Evolutionary conservation across 257 asterid species (phyloP).

Genomic region (Cordia subcordata): DNA sequence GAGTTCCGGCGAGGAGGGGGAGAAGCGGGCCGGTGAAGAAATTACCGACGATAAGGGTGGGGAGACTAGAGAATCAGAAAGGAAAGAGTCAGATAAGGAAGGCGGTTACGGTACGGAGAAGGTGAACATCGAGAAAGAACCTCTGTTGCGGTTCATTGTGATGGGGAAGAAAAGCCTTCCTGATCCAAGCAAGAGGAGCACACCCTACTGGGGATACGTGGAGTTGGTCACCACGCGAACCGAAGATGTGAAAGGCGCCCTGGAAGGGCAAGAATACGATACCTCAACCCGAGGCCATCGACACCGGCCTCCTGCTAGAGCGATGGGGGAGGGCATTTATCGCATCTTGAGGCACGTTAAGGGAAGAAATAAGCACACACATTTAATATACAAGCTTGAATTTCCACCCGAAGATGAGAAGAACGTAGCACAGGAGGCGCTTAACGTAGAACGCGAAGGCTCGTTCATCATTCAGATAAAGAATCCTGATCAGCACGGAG

Average conservation of each 20-base stretch:
- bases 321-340: slow-evolving; percentile 57
- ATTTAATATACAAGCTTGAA: slow-evolving; percentile 65
- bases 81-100: slow-evolving; percentile 25
- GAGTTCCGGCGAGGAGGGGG: slow-evolving; percentile 44
- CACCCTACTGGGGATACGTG: slow-evolving; percentile 35
- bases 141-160: slow-evolving; percentile 44
- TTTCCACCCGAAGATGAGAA: slow-evolving; percentile 38
- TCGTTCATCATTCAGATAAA: slow-evolving; percentile 64
- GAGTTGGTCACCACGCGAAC: slow-evolving; percentile 34
- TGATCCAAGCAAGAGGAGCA: slow-evolving; percentile 37
- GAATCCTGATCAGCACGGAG: slow-evolving; percentile 39
- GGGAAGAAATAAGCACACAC: slow-evolving; percentile 47
- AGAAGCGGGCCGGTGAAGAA: neutral
- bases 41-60: too few relatives aligned
- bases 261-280: slow-evolving; percentile 33
- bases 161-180: slow-evolving; percentile 80
- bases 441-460: slow-evolving; percentile 53
- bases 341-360: slow-evolving; percentile 48
- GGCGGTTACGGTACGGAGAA: slow-evolving; percentile 38
- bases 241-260: slow-evolving; percentile 27
- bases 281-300: slow-evolving; percentile 33
- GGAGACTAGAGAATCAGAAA: slow-evolving; percentile 15
- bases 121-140: slow-evolving; percentile 38
- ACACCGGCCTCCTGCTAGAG: slow-evolving; percentile 27
- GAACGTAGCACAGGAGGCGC: slow-evolving; percentile 46